Evolutionary conservation across 2,329 filamentous ascomycete genomes (phyloP).

Genomic region (Penicillium griseofulvum): DNA sequence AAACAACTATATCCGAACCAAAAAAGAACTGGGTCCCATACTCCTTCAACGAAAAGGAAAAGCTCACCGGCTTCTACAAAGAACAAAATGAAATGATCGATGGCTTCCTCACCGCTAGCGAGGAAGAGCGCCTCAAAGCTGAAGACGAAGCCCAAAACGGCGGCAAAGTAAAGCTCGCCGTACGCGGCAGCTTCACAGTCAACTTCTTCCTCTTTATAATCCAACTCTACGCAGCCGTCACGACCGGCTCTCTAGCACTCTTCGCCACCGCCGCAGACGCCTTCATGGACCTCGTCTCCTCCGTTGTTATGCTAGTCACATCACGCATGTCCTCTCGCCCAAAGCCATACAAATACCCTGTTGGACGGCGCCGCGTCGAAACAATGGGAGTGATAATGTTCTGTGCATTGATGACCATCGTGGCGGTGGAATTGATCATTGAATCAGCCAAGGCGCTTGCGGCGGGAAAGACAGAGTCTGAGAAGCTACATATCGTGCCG

Average conservation of each 20-base stretch:
- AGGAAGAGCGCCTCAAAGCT: constrained; percentile 10
- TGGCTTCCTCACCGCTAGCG: constrained; percentile 6
- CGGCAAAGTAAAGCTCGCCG: constrained; percentile 11
- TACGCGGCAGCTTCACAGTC: constrained; percentile 10
- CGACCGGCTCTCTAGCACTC: constrained; percentile 5
- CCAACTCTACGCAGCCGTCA: constrained; percentile 10
- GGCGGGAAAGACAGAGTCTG: constrained; percentile 2
- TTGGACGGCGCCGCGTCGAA: constrained; percentile 10
- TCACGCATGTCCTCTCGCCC: constrained; percentile 11
- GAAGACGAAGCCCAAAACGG: constrained; percentile 9
- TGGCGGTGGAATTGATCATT: constrained; percentile 7
- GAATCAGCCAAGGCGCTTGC: constrained; percentile 5
- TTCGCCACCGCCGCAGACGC: constrained; percentile 11
- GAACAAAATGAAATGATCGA: constrained; percentile 13
- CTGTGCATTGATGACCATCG: constrained; percentile 9
- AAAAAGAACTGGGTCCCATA: constrained; percentile 1
- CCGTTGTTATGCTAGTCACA: constrained; percentile 10
- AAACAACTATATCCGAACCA: constrained; percentile 1
- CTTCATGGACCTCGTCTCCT: constrained; percentile 14
- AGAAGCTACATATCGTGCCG: constrained; percentile 4
- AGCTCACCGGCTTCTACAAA: constrained; percentile 9
- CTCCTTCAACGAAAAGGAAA: constrained; percentile 1
- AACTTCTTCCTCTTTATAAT: constrained; percentile 13
- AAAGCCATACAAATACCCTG: constrained; percentile 13
- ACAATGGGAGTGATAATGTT: constrained; percentile 12